Conservation (phyloP, 1,284 basidiomycete genomes). For the Ceratobasidium sp. region DNA sequence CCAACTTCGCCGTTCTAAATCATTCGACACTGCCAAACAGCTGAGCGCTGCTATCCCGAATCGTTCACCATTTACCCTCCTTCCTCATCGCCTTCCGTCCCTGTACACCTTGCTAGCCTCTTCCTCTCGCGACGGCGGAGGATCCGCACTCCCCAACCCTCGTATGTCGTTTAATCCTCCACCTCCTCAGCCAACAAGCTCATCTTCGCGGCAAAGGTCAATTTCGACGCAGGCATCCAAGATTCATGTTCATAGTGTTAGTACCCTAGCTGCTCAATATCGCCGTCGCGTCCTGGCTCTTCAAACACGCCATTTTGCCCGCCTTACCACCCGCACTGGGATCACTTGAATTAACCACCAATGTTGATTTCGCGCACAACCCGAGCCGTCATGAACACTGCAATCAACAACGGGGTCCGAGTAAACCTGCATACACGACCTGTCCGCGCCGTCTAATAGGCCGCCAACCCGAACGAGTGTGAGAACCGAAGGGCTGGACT, state of each 20-base stretch:
- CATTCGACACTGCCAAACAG: slow-evolving; percentile 95
- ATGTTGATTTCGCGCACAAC: slow-evolving; percentile 94
- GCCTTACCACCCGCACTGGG: slow-evolving; percentile 98
- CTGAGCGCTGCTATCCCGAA: slow-evolving; percentile 89
- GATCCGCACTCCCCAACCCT: slow-evolving; percentile 54
- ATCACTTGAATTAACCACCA: slow-evolving; percentile 97
- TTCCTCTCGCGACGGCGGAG: slow-evolving; percentile 52
- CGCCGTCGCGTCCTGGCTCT: slow-evolving; percentile 99
- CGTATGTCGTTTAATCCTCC: slow-evolving; percentile 50
- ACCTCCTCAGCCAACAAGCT: too few relatives aligned
- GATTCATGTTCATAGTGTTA: too few relatives aligned
- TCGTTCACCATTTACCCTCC: slow-evolving; percentile 88
- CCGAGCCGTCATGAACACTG: slow-evolving; percentile 92
- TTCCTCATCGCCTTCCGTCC: slow-evolving; percentile 71
- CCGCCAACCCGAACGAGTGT: slow-evolving; percentile 79
- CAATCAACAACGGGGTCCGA: slow-evolving; percentile 94
- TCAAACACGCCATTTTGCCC: slow-evolving; percentile 98
- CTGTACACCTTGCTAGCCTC: slow-evolving; percentile 66
- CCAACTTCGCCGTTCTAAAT: slow-evolving; percentile 90
- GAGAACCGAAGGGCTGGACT: slow-evolving; percentile 81
- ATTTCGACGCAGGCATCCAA: too few relatives aligned
- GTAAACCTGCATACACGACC: slow-evolving; percentile 99
- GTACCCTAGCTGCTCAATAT: slow-evolving; percentile 97
- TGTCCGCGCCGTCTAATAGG: slow-evolving; percentile 96
- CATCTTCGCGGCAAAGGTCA: too few relatives aligned